phyloP scores from a whole-genome alignment of 768 basidiomycete species.

The Psilocybe cubensis region DNA sequence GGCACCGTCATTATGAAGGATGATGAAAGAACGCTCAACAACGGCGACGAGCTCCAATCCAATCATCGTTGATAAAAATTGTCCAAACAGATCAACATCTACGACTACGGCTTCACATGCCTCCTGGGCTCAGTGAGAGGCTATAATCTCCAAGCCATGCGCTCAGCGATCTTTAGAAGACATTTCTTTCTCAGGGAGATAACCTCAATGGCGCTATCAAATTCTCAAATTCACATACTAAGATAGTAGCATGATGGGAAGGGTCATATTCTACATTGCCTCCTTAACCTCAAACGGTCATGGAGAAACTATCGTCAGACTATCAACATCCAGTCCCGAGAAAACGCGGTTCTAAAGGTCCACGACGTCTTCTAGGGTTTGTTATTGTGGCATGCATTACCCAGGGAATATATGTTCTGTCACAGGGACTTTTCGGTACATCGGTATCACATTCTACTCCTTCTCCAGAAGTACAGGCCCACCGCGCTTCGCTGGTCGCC shows the following conservation, averaged over 20 bases:
- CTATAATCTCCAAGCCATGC: no score
- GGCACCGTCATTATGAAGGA: background rate
- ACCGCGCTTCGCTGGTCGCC: slow-evolving; percentile 9
- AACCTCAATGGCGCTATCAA: background rate
- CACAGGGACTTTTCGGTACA: background rate
- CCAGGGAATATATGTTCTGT: slow-evolving; percentile 4
- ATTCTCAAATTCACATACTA: background rate
- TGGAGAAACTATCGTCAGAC: no score
- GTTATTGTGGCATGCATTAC: slow-evolving; percentile 5
- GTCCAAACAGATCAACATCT: no score
- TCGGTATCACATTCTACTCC: background rate
- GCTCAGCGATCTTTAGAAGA: background rate
- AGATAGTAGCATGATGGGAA: background rate
- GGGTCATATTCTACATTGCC: background rate
- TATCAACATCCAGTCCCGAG: background rate
- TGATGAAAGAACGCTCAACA: background rate
- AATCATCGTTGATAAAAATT: no score
- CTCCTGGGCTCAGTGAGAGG: no score
- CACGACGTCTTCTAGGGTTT: slow-evolving; percentile 6
- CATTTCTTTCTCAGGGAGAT: background rate
- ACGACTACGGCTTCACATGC: no score
- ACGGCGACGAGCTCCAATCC: background rate
- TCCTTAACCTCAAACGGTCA: background rate
- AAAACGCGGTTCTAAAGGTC: background rate
- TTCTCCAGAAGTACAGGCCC: background rate